These are phyloP conservation scores for Coleophoma crateriformis DNA, from an alignment of 2,329 filamentous ascomycete species.

Conservation along the genomic window DNA sequence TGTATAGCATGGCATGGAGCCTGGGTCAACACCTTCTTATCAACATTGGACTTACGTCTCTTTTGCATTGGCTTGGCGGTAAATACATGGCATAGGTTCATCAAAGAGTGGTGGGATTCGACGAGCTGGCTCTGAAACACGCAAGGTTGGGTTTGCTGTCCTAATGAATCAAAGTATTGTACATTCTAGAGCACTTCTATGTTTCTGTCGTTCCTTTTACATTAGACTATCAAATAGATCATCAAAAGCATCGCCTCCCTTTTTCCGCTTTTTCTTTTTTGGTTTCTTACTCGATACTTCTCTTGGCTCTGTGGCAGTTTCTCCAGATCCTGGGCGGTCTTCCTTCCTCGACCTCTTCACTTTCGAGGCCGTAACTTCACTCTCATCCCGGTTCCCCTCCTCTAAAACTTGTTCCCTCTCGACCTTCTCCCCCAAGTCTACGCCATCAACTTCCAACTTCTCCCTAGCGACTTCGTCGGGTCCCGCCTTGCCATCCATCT, in stretches of 20 bases:
- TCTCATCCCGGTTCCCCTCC: background rate
- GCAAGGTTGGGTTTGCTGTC: too few relatives aligned
- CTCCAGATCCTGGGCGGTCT: constrained; percentile 6
- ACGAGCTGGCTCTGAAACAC: too few relatives aligned
- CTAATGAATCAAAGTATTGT: background rate
- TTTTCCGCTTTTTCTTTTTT: constrained; percentile 54
- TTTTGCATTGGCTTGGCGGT: constrained; percentile 49
- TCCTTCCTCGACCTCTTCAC: constrained; percentile 19
- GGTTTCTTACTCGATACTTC: constrained; percentile 28
- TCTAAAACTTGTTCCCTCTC: background rate
- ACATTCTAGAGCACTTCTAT: background rate
- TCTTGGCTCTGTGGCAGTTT: constrained; percentile 12
- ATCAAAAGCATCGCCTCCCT: constrained; percentile 62
- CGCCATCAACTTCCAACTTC: constrained; percentile 21
- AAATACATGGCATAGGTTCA: constrained; percentile 19
- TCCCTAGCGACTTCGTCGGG: constrained; percentile 2
- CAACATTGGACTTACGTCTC: constrained; percentile 58
- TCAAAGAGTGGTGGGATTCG: too few relatives aligned
- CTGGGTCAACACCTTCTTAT: constrained; percentile 73
- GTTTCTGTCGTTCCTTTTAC: constrained; percentile 19
- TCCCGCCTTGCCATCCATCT: constrained; percentile 5
- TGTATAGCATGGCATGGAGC: constrained; percentile 88
- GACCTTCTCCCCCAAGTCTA: background rate
- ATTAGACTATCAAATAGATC: constrained; percentile 62
- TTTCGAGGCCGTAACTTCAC: constrained; percentile 2